Percentiles rank a stretch among this genome's conserved stretches.
phyloP scores from a whole-genome alignment of 192 early-diverging fungal genomes.

The Chytriomyces confervae region DNA sequence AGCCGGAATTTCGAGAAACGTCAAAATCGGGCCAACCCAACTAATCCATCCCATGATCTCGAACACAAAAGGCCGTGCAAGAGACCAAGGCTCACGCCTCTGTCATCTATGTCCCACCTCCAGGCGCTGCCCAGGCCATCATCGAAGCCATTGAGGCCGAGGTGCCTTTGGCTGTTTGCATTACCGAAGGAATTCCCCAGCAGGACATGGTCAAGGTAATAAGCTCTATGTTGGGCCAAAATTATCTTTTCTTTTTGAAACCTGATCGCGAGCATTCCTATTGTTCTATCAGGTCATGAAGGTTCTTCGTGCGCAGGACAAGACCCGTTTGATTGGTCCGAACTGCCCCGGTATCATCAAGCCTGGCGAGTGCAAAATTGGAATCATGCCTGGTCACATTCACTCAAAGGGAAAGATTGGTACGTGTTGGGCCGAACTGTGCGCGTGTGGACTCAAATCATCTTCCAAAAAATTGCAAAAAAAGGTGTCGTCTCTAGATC shows the following conservation, averaged over 20 bases:
- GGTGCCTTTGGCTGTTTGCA: constrained; percentile 94
- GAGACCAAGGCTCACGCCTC: constrained; percentile 92
- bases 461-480: not conserved
- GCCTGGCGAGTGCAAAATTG: constrained; percentile 97
- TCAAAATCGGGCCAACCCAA: not conserved
- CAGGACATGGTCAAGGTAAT: constrained; percentile 95
- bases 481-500: constrained; percentile 97
- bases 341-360: constrained; percentile 99
- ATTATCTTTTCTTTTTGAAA: not conserved
- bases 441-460: not conserved
- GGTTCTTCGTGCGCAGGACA: constrained; percentile 87
- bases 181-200: constrained; percentile 99
- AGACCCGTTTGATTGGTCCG: constrained; percentile 95
- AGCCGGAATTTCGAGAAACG: not conserved
- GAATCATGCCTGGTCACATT: constrained; percentile 99
- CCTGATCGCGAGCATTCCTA: not conserved
- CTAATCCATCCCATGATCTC: not conserved
- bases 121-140: constrained; percentile 92
- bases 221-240: not conserved
- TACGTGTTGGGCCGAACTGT: not conserved
- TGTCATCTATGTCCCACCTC: constrained; percentile 98
- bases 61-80: constrained; percentile 67
- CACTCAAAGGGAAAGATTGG: constrained; percentile 93
- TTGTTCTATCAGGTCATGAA: constrained; percentile 72
- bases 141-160: constrained; percentile 98